These are phyloP conservation scores for Penicillium desertorum DNA, from an alignment of 495 filamentous ascomycete genomes.

Conservation along the genomic window DNA sequence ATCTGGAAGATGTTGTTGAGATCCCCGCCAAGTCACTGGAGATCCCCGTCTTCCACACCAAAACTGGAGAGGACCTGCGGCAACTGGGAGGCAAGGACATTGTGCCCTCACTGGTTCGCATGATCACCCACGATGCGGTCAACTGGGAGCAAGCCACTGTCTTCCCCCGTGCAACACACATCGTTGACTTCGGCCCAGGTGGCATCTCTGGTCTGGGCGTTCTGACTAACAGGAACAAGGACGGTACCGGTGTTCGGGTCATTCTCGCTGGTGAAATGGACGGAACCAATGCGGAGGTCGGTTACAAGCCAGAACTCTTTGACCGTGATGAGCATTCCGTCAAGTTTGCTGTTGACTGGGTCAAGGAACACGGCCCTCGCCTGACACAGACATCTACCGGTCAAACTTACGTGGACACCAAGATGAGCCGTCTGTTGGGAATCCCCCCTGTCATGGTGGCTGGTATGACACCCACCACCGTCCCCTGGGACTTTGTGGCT, in stretches of 20 bases:
- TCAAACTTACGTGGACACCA: constrained; percentile 90
- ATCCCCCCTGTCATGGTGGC: constrained; percentile 90
- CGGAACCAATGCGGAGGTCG: constrained; percentile 84
- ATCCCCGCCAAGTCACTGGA: constrained; percentile 66
- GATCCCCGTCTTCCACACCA: constrained; percentile 86
- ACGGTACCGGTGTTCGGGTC: constrained; percentile 93
- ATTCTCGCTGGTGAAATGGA: constrained; percentile 90
- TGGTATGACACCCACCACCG: constrained; percentile 94
- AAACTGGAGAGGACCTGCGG: constrained; percentile 78
- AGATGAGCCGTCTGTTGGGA: constrained; percentile 91
- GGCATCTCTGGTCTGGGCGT: constrained; percentile 95
- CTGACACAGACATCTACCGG: constrained; percentile 84
- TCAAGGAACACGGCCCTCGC: constrained; percentile 88
- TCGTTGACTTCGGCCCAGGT: constrained; percentile 93
- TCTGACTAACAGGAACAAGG: constrained; percentile 97
- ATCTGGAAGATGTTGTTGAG: constrained; percentile 76
- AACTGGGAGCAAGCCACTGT: constrained; percentile 93
- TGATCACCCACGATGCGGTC: constrained; percentile 90
- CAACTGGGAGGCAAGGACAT: constrained; percentile 61
- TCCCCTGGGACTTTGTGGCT: constrained; percentile 94
- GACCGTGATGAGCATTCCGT: constrained; percentile 93
- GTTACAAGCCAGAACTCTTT: constrained; percentile 96
- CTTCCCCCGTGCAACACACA: constrained; percentile 86
- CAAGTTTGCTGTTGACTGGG: constrained; percentile 96
- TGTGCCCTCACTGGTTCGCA: constrained; percentile 79